phyloP scores from a whole-genome alignment of 345 rosid species.

The Crucihimalaya himalaica region DNA sequence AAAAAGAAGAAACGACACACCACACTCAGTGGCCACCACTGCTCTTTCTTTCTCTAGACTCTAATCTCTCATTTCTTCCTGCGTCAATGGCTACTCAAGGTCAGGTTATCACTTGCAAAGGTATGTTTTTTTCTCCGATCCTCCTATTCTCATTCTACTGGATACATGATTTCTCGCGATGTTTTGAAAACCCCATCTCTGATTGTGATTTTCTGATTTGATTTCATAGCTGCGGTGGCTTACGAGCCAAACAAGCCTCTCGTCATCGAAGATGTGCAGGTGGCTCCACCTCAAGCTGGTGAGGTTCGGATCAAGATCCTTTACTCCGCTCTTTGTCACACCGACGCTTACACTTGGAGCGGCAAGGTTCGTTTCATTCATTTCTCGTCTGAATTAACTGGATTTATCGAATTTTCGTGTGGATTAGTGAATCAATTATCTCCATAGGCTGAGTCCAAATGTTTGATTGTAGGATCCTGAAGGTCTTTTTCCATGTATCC shows the following conservation, averaged over 20 bases:
- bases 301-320: slow-evolving; percentile 92
- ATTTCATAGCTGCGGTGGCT: slow-evolving; percentile 84
- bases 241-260: slow-evolving; percentile 92
- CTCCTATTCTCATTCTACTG: not conserved
- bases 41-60: slow-evolving; percentile 9
- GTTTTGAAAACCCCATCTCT: not conserved
- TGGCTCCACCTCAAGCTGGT: slow-evolving; percentile 95
- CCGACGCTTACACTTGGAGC: slow-evolving; percentile 99
- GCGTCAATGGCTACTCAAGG: slow-evolving; percentile 72
- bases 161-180: not conserved
- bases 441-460: not conserved
- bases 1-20: slow-evolving; percentile 14
- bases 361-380: slow-evolving; percentile 67
- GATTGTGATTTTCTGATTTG: slow-evolving; percentile 18
- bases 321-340: slow-evolving; percentile 93
- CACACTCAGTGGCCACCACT: not conserved
- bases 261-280: slow-evolving; percentile 85
- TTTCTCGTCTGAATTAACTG: not conserved
- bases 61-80: slow-evolving; percentile 3
- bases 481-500: slow-evolving; percentile 93
- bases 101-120: slow-evolving; percentile 94
- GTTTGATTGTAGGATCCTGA: slow-evolving; percentile 72
- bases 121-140: slow-evolving; percentile 31
- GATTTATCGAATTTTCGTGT: not conserved
- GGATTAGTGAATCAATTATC: not conserved